These are phyloP conservation scores for Heliamphora pulchella DNA, from an alignment of 179 eudicot genomes.

Conservation along the genomic window DNA sequence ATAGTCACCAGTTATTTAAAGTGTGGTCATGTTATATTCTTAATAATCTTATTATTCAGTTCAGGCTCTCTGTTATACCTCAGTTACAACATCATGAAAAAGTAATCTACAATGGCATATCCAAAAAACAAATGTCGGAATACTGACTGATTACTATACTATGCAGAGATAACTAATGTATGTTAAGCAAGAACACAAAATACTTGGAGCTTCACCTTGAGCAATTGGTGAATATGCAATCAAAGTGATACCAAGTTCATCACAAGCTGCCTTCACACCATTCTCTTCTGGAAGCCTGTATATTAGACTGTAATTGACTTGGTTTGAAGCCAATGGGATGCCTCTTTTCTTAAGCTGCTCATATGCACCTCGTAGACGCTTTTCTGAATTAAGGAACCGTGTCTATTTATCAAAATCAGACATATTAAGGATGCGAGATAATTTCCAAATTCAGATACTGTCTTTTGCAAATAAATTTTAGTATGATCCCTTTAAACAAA, in stretches of 20 bases:
- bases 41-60: not conserved
- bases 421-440: not conserved
- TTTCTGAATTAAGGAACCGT: conserved; percentile 37
- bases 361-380: conserved; percentile 76
- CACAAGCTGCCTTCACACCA: conserved; percentile 92
- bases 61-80: not conserved
- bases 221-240: conserved; percentile 95
- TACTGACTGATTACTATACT: not conserved
- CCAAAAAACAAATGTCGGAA: no score
- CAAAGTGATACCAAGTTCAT: conserved; percentile 85
- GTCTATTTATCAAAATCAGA: not conserved
- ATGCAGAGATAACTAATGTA: not conserved
- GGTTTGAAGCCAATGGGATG: conserved; percentile 88
- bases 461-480: not conserved
- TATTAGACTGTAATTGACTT: conserved; percentile 94
- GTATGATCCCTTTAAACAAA: not conserved
- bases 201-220: conserved; percentile 47
- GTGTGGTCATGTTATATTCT: not conserved
- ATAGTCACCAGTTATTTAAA: not conserved
- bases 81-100: not conserved
- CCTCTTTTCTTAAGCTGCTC: conserved; percentile 70
- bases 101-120: not conserved
- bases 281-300: conserved; percentile 83
- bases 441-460: not conserved
- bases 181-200: conserved; percentile 1